A percentile compares a stretch with the other conserved stretches of the same genome.
Evolutionary conservation across 805 yeast species (phyloP).

Genomic region (Saccharomycopsis fibuligera): DNA sequence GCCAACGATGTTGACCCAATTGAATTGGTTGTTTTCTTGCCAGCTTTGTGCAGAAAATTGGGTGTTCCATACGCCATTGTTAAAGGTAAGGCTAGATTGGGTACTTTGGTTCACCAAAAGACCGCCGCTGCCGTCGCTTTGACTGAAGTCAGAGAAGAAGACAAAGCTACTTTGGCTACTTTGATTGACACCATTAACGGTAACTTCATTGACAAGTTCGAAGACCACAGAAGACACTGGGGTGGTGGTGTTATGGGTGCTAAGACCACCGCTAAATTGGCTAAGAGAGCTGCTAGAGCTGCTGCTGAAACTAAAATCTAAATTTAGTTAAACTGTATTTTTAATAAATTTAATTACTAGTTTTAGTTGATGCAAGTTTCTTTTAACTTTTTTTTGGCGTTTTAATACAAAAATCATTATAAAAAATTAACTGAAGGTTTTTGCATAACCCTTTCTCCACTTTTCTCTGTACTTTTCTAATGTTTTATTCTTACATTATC

Average conservation of each 20-base stretch:
- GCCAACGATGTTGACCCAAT: slow-evolving; percentile 99
- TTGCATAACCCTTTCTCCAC: too few species aligned
- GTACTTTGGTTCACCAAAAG: slow-evolving; percentile 96
- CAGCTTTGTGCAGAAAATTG: slow-evolving; percentile 99
- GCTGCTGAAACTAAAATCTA: slow-evolving; percentile 26
- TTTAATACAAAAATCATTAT: background rate
- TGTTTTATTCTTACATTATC: too few species aligned
- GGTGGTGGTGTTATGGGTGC: slow-evolving; percentile 99
- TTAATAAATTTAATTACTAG: background rate
- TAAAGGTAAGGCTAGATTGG: slow-evolving; percentile 98
- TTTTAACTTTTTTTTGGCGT: background rate
- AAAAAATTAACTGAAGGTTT: background rate
- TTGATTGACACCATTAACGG: slow-evolving; percentile 89
- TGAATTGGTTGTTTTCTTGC: slow-evolving; percentile 93
- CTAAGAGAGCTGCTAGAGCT: slow-evolving; percentile 54
- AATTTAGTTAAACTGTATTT: background rate
- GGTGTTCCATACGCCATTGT: slow-evolving; percentile 98
- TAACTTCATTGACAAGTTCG: slow-evolving; percentile 90
- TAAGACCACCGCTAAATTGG: slow-evolving; percentile 82
- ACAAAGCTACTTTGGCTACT: slow-evolving; percentile 90
- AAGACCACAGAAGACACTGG: slow-evolving; percentile 97
- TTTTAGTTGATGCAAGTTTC: background rate
- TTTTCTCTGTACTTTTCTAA: too few species aligned
- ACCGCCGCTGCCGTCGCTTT: slow-evolving; percentile 95
- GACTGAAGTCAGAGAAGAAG: slow-evolving; percentile 91